Evolutionary conservation across 768 basidiomycete genomes (phyloP).

Genomic region (Tremella yokohamensis): DNA sequence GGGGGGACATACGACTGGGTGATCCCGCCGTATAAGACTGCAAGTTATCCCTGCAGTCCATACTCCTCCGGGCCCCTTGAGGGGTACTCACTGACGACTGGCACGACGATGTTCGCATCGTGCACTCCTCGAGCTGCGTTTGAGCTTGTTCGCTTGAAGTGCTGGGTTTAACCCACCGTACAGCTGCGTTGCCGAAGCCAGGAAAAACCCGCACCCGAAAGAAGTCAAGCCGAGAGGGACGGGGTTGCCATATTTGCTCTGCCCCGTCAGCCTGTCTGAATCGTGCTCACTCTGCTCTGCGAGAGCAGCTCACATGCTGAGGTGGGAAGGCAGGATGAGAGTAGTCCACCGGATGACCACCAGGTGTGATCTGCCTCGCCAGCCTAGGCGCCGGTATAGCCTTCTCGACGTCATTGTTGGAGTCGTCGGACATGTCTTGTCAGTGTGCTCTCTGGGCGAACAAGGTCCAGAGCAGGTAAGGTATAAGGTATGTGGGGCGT

Average conservation of each 20-base stretch:
- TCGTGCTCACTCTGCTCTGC: background rate
- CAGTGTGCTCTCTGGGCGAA: too few relatives aligned
- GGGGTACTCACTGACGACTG: constrained; percentile 5
- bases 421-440: background rate
- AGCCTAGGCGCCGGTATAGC: background rate
- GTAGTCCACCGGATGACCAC: constrained; percentile 7
- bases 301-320: constrained; percentile 3
- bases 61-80: too few relatives aligned
- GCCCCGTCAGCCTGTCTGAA: background rate
- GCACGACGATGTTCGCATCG: constrained; percentile 3
- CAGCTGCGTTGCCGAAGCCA: constrained; percentile 2
- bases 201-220: constrained; percentile 9
- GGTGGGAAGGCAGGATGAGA: constrained; percentile 4
- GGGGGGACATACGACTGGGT: constrained; percentile 4
- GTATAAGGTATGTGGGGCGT: too few relatives aligned
- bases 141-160: too few relatives aligned
- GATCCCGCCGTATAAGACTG: constrained; percentile 12
- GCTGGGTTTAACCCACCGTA: constrained; percentile 9
- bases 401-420: constrained; percentile 3
- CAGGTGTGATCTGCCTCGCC: constrained; percentile 5
- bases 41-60: background rate
- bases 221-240: constrained; percentile 6
- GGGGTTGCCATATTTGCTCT: constrained; percentile 11
- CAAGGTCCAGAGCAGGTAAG: too few relatives aligned
- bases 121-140: constrained; percentile 3